Percentiles rank a stretch among this genome's conserved stretches.
phyloP scores from a whole-genome alignment of 371 early-diverging fungal species.

The Caulochytrium protostelioides region DNA sequence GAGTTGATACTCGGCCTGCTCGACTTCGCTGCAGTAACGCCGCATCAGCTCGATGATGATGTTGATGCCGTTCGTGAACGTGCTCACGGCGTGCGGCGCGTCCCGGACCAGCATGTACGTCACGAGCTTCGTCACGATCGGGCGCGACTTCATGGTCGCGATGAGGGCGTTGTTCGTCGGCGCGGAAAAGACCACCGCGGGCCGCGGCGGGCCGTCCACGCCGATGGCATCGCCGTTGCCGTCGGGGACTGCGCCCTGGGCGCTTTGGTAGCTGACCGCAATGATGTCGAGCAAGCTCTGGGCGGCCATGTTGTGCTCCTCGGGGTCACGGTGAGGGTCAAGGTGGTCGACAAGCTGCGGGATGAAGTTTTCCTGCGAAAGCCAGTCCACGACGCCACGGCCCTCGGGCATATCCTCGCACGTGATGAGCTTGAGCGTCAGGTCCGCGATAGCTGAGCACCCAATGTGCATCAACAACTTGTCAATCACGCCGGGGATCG shows the following conservation, averaged over 20 bases:
- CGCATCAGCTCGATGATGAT: conserved; percentile 89
- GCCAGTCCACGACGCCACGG: conserved; percentile 64
- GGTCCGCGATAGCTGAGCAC: conserved; percentile 65
- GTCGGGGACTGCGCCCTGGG: neutral
- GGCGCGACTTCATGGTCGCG: no score
- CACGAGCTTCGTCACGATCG: conserved; percentile 42
- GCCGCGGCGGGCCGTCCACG: no score
- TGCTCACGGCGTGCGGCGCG: conserved; percentile 54
- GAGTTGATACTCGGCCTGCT: conserved; percentile 23
- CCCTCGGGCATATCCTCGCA: conserved; percentile 72
- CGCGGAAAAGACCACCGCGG: no score
- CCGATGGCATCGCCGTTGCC: conserved; percentile 6
- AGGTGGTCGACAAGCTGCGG: conserved; percentile 46
- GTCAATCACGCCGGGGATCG: conserved; percentile 29
- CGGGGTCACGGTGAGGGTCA: conserved; percentile 51
- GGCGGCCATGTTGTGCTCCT: conserved; percentile 64
- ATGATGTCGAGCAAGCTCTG: conserved; percentile 80
- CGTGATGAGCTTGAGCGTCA: conserved; percentile 70
- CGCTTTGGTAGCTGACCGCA: conserved; percentile 36
- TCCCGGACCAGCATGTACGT: conserved; percentile 62
- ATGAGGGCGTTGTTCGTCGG: no score
- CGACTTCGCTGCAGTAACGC: conserved; percentile 55
- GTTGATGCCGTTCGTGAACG: conserved; percentile 69
- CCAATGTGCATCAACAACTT: conserved; percentile 56
- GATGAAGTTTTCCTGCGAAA: conserved; percentile 54